A percentile compares a stretch with the other conserved stretches of the same genome.
Conservation (phyloP, 1,284 basidiomycete species). For the Vanrija sp. region DNA sequence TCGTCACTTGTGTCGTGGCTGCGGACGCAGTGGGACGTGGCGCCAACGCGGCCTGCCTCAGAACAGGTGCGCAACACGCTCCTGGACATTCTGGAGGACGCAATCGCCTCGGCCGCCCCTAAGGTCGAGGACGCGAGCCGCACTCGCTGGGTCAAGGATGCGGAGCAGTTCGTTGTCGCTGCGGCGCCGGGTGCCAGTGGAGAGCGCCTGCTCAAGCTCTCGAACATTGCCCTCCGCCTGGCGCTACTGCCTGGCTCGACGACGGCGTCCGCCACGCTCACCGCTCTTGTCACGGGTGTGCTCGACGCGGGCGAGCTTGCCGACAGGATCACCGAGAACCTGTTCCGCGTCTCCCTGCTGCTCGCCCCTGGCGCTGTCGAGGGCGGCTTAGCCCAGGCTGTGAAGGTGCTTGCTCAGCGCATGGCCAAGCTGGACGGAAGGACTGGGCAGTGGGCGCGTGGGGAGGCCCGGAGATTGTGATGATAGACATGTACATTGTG, state of each 20-base stretch:
- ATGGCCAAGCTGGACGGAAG: constrained; percentile 2
- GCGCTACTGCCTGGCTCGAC: neutral
- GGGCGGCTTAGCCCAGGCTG: neutral
- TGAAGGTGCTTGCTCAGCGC: neutral
- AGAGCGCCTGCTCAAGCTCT: neutral
- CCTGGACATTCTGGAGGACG: constrained; percentile 10
- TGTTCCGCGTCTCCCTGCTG: constrained; percentile 13
- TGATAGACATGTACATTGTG: no score
- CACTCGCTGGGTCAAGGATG: constrained; percentile 5
- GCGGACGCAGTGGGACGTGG: constrained; percentile 59
- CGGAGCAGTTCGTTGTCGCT: constrained; percentile 1
- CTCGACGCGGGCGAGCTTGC: neutral
- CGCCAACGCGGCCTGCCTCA: constrained; percentile 6
- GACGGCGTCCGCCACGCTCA: neutral
- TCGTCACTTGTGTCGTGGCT: constrained; percentile 72
- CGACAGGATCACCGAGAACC: neutral
- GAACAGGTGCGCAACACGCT: constrained; percentile 14
- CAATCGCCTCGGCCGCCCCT: constrained; percentile 16
- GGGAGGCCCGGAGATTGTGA: constrained; percentile 1
- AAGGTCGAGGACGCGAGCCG: constrained; percentile 4
- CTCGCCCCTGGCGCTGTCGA: neutral
- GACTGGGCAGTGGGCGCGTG: constrained; percentile 6
- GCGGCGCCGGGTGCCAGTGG: neutral
- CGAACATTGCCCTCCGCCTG: constrained; percentile 2
- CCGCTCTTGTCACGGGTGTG: neutral